phyloP scores from a whole-genome alignment of 345 rosid genomes.

The Syzygium oleosum region DNA sequence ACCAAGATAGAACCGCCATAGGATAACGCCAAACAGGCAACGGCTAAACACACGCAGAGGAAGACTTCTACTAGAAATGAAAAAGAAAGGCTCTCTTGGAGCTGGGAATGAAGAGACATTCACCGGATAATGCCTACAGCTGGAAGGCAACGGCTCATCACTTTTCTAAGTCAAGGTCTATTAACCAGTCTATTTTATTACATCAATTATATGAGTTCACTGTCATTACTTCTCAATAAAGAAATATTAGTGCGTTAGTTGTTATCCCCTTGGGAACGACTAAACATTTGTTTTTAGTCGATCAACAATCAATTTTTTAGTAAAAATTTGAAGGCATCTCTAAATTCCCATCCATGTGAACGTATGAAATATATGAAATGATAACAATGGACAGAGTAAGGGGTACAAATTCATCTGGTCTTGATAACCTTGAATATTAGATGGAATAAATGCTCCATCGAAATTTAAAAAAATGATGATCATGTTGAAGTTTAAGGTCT shows the following conservation, averaged over 20 bases:
- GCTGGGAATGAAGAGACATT: too few relatives aligned
- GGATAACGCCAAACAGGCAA: too few relatives aligned
- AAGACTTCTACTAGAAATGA: neutral
- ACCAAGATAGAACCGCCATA: neutral
- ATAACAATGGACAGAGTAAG: rapidly evolving
- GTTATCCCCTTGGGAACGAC: neutral
- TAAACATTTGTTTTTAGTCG: neutral
- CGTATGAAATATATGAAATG: neutral
- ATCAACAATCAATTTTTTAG: neutral
- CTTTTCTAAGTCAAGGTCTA: neutral
- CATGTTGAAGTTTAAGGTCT: neutral
- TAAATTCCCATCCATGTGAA: neutral
- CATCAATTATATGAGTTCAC: neutral
- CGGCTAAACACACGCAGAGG: too few relatives aligned
- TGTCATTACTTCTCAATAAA: neutral
- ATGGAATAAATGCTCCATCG: neutral
- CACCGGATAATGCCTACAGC: neutral
- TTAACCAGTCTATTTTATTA: neutral
- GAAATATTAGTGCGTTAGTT: rapidly evolving
- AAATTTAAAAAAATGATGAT: too few relatives aligned
- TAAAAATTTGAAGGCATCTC: neutral
- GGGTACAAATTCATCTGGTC: neutral
- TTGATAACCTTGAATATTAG: neutral
- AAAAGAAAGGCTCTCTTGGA: neutral
- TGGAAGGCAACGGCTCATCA: neutral